Evolutionary conservation across 1,284 basidiomycete genomes (phyloP).

Genomic region (Erythrobasidium hasegawianum): DNA sequence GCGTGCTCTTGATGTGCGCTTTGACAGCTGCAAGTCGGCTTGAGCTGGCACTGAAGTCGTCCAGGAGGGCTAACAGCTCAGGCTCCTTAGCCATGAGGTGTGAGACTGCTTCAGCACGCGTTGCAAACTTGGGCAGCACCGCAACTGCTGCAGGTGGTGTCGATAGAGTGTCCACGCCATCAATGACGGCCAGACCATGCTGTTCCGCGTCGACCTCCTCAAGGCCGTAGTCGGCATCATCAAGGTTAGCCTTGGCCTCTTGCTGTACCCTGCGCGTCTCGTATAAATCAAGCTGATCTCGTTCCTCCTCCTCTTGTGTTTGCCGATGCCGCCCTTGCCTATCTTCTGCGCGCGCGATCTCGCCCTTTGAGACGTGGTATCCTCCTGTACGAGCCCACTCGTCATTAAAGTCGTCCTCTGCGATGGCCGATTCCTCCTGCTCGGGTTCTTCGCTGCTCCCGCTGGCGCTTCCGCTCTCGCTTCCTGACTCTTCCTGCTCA

Average conservation of each 20-base stretch:
- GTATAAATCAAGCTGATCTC: slow-evolving; percentile 27
- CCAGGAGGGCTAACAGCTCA: slow-evolving; percentile 43
- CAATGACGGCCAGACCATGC: neutral
- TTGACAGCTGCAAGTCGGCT: slow-evolving; percentile 2
- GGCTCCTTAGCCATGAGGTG: slow-evolving; percentile 40
- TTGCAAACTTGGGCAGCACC: slow-evolving; percentile 5
- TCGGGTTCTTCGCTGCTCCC: slow-evolving; percentile 75
- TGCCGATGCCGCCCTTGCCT: slow-evolving; percentile 5
- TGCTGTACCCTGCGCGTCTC: slow-evolving; percentile 33
- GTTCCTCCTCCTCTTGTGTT: slow-evolving; percentile 27
- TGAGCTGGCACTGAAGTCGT: slow-evolving; percentile 40
- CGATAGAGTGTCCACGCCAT: neutral
- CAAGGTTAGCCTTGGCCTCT: slow-evolving; percentile 24
- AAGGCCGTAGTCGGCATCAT: slow-evolving; percentile 23
- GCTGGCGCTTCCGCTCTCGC: slow-evolving; percentile 66
- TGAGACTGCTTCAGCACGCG: slow-evolving; percentile 40
- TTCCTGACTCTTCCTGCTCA: slow-evolving; percentile 46
- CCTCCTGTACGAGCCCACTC: slow-evolving; percentile 31
- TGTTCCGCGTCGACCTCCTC: neutral
- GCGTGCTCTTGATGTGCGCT: neutral
- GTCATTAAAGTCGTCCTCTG: slow-evolving; percentile 20
- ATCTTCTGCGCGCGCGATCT: slow-evolving; percentile 21
- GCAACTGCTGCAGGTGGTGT: neutral
- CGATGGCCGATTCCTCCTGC: slow-evolving; percentile 68
- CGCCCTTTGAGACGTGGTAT: slow-evolving; percentile 21